Evolutionary conservation across 306 rosid species (phyloP).

Genomic region (Cicer chorassanicum): DNA sequence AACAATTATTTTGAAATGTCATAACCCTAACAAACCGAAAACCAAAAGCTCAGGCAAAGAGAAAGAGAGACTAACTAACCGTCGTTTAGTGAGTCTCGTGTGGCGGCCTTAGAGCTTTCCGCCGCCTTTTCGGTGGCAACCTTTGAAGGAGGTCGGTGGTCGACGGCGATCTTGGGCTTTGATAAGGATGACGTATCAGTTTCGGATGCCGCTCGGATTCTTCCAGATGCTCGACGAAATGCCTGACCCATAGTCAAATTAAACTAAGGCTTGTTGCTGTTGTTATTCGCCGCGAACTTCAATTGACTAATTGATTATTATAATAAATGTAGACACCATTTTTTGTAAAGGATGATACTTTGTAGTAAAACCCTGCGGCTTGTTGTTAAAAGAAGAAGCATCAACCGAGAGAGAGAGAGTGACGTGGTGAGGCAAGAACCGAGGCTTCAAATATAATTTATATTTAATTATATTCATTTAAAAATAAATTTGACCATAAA

Average conservation of each 20-base stretch:
- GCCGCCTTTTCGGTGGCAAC: conserved; percentile 39
- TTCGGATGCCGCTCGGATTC: conserved; percentile 61
- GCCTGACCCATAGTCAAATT: conserved; percentile 82
- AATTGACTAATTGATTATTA: not conserved
- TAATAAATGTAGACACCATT: not conserved
- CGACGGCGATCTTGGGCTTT: conserved; percentile 54
- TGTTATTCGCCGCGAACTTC: not conserved
- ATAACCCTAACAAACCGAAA: conserved; percentile 18
- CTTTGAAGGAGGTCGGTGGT: conserved; percentile 58
- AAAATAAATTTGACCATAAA: no score
- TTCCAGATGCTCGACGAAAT: conserved; percentile 93
- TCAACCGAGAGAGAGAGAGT: not conserved
- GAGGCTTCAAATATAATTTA: not conserved
- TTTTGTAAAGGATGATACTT: not conserved
- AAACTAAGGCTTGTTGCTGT: conserved; percentile 12
- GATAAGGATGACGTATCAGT: conserved; percentile 54
- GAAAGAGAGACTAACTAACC: conserved; percentile 53
- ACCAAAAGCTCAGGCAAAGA: not conserved
- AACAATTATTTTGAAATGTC: not conserved
- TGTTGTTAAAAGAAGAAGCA: not conserved
- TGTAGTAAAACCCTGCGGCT: conserved; percentile 9
- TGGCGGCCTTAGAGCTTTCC: conserved; percentile 51
- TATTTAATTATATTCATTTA: no score
- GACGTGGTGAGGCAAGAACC: not conserved
- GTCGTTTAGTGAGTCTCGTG: conserved; percentile 45